Evolutionary conservation across 1,284 basidiomycete genomes (phyloP).

Genomic region (Puccinia sorghi): DNA sequence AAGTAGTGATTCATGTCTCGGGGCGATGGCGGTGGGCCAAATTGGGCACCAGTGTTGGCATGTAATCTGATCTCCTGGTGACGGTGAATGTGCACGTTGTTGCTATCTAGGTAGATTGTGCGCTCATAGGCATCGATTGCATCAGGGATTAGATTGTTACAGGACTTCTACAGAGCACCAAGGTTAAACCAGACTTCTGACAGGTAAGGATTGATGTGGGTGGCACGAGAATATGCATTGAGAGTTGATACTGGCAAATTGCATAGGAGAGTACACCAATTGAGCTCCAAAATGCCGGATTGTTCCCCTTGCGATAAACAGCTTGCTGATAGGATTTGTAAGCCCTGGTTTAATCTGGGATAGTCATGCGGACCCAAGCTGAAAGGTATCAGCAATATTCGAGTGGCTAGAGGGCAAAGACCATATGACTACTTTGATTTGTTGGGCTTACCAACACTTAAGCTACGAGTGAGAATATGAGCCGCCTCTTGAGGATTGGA

Average conservation of each 20-base stretch:
- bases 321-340: conserved; percentile 99
- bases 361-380: conserved; percentile 96
- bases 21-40: conserved; percentile 53
- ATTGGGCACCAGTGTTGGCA: conserved; percentile 52
- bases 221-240: conserved; percentile 96
- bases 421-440: not conserved
- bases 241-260: conserved; percentile 99
- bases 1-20: conserved; percentile 53
- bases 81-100: conserved; percentile 74
- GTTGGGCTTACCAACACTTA: conserved; percentile 74
- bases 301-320: conserved; percentile 95
- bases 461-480: conserved; percentile 86
- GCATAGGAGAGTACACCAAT: conserved; percentile 99
- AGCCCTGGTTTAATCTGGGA: conserved; percentile 98
- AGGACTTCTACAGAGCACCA: conserved; percentile 92
- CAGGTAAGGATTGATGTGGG: conserved; percentile 98
- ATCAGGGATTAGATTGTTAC: conserved; percentile 98
- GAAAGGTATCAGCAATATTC: conserved; percentile 86
- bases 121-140: conserved; percentile 97
- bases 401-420: conserved; percentile 68
- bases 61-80: conserved; percentile 60
- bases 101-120: conserved; percentile 82
- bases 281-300: conserved; percentile 99
- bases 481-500: conserved; percentile 94
- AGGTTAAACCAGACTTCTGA: conserved; percentile 99